Evolutionary conservation across 2,329 filamentous ascomycete species (phyloP), one percentile per base, ranked within the genome.

Genomic region (Calycina herbarum): DNA sequence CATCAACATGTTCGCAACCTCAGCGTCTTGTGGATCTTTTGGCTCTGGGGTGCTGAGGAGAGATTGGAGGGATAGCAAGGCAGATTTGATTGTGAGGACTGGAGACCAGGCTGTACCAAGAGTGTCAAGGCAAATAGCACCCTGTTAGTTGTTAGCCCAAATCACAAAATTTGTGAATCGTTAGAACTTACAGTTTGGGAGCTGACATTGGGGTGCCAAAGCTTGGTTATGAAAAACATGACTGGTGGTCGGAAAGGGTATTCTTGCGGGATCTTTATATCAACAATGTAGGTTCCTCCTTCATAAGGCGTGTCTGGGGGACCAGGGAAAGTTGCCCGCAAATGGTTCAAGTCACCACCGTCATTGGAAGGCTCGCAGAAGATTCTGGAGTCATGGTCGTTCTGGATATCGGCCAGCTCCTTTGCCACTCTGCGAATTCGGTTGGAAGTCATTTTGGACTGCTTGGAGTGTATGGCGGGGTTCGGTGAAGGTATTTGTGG

Each of bases 121-220:
- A 0, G 94, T 98, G 76, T 99, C 95, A 63, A 99, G 88, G 76
- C 95, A 99, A 77, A 99, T 99, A 31, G 94, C 94, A 64, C 95
- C 95, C 93, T 98, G 51, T 54, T 29, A 51, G 54, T 3, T 63
- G 66, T 78, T 67, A 80, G 74, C 38, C 69, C 58, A 35, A 58
- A 17, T 33, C 48, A 24, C 33, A 7, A 54, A 13, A n/a, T 42
- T 15, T 13, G 33, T 1, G 17, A 13, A 24, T 13, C 3, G 20
- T 7, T 20, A 27, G 20, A 54, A 82, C 89, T 75, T 80, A 96
- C 93, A 51, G 94, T 97, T 77, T 95, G 91, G 74, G 91, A 94
- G 83, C 92, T 96, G 80, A 99, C 87, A 76, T 99, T 99, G 40
- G 95, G 95, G 78, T 99, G 95, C 94, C 94, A 99, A 72, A 98